Evolutionary conservation across 2,329 filamentous ascomycete species (phyloP), one percentile per base, ranked within the genome.

Genomic region (Colletotrichum spaethianum): DNA sequence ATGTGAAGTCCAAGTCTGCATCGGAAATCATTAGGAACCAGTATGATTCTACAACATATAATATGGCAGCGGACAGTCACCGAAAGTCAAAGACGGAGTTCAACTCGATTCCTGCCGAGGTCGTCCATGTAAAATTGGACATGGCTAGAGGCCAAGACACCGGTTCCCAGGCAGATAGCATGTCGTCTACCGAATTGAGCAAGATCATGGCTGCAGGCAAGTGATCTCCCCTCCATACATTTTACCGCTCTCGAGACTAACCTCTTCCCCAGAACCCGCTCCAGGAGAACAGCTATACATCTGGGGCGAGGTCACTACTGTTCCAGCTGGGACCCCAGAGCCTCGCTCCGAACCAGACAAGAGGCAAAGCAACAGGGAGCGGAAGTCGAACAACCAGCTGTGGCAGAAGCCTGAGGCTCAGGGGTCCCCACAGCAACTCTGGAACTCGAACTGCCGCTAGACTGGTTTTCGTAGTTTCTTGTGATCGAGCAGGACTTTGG

Each of bases 311-410:
- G 28, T 26, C 6, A 26, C 14, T 14, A 20, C 28, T 44, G 5
- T 52, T n/a, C 36, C 26, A 61, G 28, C 20, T 48, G 46, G 48
- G 26, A 46, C 42, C 18, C 16, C 16, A 7, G 33, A 50, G 18
- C 46, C 48, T 16, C 38, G 31, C 3, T 28, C 20, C 20, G 33
- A 53, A 18, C 56, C 23, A 11, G 82, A 79, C 57, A 76, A 79
- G 42, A 78, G 77, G 62, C 77, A 78, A 8, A 79, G 79, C 60
- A 81, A 83, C 57, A 76, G 80, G 6, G 77, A 77, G 33, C 79
- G 70, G 46, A 53, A 57, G 28, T 28, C 52, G 11, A 28, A 14
- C 12, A 74, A 50, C 66, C 76, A 77, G 64, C 74, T 74, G 63
- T 70, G 67, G 67, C 48, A 66, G n/a, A 76, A 56, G 38, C 56